Percentiles rank a stretch among this genome's conserved stretches.
phyloP scores from a whole-genome alignment of 345 rosid species.

The Melastoma malabathricum region DNA sequence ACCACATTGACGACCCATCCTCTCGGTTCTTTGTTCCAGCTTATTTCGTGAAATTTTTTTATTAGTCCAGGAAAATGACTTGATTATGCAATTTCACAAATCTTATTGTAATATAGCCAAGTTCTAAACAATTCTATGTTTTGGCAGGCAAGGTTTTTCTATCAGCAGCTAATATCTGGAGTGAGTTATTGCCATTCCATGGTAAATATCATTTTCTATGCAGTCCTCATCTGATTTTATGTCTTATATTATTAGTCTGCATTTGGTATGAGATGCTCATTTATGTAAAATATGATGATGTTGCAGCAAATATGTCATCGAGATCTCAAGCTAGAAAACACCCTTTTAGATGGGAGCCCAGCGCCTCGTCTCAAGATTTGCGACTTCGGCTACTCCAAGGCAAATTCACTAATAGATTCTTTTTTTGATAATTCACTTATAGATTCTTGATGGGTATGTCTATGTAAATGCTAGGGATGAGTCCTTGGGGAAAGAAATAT shows the following conservation, averaged over 20 bases:
- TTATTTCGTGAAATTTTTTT: too few relatives aligned
- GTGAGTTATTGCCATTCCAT: constrained; percentile 82
- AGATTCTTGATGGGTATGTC: too few relatives aligned
- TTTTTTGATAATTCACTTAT: too few relatives aligned
- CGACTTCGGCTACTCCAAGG: constrained; percentile 87
- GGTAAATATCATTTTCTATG: constrained; percentile 22
- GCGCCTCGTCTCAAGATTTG: constrained; percentile 81
- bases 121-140: background rate
- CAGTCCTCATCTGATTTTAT: background rate
- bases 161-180: constrained; percentile 85
- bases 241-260: background rate
- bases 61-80: too few relatives aligned
- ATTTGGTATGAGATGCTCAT: background rate
- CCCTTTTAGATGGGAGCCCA: constrained; percentile 65
- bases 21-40: too few relatives aligned
- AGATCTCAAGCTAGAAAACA: constrained; percentile 90
- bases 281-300: background rate
- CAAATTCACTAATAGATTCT: constrained; percentile 2
- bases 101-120: too few relatives aligned
- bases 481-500: too few relatives aligned
- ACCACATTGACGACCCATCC: too few relatives aligned
- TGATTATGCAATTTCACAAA: too few relatives aligned
- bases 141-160: constrained; percentile 70
- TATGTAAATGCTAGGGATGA: too few relatives aligned
- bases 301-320: constrained; percentile 77